Percentiles rank a stretch among this genome's conserved stretches.
phyloP scores from a whole-genome alignment of 2,329 filamentous ascomycete species.

The Penicillium paneum region DNA sequence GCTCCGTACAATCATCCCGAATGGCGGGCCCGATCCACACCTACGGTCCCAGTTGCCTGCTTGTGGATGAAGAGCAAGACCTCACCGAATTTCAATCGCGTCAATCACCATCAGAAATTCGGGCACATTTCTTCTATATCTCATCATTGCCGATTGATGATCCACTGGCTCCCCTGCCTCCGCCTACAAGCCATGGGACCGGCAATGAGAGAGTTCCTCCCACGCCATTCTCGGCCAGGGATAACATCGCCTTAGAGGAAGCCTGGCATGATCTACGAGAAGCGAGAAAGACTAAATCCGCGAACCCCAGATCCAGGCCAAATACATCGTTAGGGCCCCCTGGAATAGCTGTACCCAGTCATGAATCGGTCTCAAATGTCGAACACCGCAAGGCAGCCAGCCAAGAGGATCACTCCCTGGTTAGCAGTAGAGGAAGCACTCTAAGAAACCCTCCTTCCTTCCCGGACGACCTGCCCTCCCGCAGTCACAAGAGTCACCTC shows the following conservation, averaged over 20 bases:
- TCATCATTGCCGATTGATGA: slow-evolving; percentile 83
- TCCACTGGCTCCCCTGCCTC: slow-evolving; percentile 67
- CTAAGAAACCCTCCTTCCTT: slow-evolving; percentile 13
- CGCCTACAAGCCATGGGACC: slow-evolving; percentile 47
- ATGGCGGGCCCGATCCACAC: slow-evolving; percentile 54
- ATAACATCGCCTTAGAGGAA: slow-evolving; percentile 75
- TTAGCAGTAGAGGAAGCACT: slow-evolving; percentile 20
- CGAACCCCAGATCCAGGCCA: slow-evolving; percentile 7
- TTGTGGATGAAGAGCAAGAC: slow-evolving; percentile 37
- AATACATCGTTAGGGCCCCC: slow-evolving; percentile 8
- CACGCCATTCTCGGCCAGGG: slow-evolving; percentile 72
- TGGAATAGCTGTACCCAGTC: slow-evolving; percentile 30
- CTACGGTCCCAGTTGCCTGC: slow-evolving; percentile 58
- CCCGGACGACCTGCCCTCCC: slow-evolving; percentile 14
- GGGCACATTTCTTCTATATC: slow-evolving; percentile 79
- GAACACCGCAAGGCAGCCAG: slow-evolving; percentile 10
- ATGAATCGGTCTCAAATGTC: slow-evolving; percentile 4
- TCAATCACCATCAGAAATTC: slow-evolving; percentile 56
- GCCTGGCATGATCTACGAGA: slow-evolving; percentile 65
- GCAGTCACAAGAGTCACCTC: slow-evolving; percentile 12
- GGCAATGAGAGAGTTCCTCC: slow-evolving; percentile 59
- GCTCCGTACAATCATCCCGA: not conserved
- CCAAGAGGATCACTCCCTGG: slow-evolving; percentile 16
- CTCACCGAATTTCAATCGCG: slow-evolving; percentile 31
- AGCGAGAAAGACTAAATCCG: slow-evolving; percentile 11